Conservation (phyloP, 805 yeast species). For the Zygoascus bituminiphila region DNA sequence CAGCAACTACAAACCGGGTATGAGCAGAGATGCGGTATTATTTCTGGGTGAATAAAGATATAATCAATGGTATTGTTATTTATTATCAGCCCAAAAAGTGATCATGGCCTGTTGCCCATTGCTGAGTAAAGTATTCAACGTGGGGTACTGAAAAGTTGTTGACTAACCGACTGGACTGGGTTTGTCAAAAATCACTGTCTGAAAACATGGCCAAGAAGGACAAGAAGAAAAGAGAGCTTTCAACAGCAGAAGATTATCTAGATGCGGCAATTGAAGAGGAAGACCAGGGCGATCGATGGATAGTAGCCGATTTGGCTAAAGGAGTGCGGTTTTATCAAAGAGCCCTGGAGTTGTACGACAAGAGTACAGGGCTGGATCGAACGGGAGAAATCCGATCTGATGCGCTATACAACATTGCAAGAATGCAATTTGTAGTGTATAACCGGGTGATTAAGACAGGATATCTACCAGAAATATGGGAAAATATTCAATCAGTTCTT, state of each 20-base stretch:
- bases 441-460: slow-evolving; percentile 36
- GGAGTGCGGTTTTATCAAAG: slow-evolving; percentile 56
- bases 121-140: not conserved
- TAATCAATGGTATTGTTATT: no score
- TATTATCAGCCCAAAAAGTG: no score
- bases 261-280: slow-evolving; percentile 53
- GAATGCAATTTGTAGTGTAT: slow-evolving; percentile 54
- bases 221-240: slow-evolving; percentile 11
- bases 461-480: slow-evolving; percentile 3
- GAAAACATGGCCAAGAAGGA: slow-evolving; percentile 4
- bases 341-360: slow-evolving; percentile 40
- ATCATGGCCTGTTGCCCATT: no score
- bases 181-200: not conserved
- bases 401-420: slow-evolving; percentile 48
- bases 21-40: no score
- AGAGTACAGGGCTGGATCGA: slow-evolving; percentile 27
- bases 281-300: slow-evolving; percentile 72
- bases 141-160: no score
- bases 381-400: slow-evolving; percentile 29
- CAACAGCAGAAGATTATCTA: slow-evolving; percentile 45
- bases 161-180: no score
- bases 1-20: no score
- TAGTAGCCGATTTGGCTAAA: slow-evolving; percentile 55
- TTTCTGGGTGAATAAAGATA: no score
- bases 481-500: not conserved